A percentile compares a stretch with the other conserved stretches of the same genome.
phyloP scores from a whole-genome alignment of 164 flowering plant species.

The Piper longum region DNA sequence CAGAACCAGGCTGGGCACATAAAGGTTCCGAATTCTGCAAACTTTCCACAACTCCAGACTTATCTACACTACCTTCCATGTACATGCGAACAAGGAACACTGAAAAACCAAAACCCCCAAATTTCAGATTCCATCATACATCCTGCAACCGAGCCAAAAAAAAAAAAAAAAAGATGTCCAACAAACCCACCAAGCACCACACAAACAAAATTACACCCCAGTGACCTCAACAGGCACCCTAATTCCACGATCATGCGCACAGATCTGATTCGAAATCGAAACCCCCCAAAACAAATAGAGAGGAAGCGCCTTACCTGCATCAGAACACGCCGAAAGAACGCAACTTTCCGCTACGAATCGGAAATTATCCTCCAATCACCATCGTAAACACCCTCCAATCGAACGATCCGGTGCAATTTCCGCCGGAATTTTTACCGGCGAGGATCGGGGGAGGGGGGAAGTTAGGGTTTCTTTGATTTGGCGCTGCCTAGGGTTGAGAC shows the following conservation, averaged over 20 bases:
- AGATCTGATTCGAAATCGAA: slow-evolving; percentile 3
- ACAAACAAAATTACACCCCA: slow-evolving; percentile 7
- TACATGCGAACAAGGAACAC: slow-evolving; percentile 28
- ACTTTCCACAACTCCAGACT: slow-evolving; percentile 27
- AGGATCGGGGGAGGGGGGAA: slow-evolving; percentile 14
- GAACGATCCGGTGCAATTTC: slow-evolving; percentile 10
- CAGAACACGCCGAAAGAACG: slow-evolving; percentile 2
- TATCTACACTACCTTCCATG: slow-evolving; percentile 59
- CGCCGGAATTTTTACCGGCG: slow-evolving; percentile 12
- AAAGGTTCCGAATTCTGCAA: slow-evolving; percentile 44
- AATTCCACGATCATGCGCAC: no score
- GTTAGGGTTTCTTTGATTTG: slow-evolving; percentile 47
- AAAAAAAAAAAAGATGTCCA: not conserved
- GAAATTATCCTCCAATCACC: not conserved
- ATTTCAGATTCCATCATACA: slow-evolving; percentile 42
- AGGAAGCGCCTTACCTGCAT: slow-evolving; percentile 28
- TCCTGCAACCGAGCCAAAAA: slow-evolving; percentile 9
- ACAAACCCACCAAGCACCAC: slow-evolving; percentile 7
- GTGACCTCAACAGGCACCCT: not conserved
- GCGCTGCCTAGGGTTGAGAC: slow-evolving; percentile 36
- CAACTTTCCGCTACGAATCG: not conserved
- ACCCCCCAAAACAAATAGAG: not conserved
- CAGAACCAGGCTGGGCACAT: slow-evolving; percentile 49
- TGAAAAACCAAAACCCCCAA: slow-evolving; percentile 19
- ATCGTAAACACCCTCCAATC: slow-evolving; percentile 2